Percentiles rank a stretch among this genome's conserved stretches.
These are phyloP conservation scores for Exophiala alcalophila DNA, from an alignment of 2,329 filamentous ascomycete species.

Conservation along the genomic window DNA sequence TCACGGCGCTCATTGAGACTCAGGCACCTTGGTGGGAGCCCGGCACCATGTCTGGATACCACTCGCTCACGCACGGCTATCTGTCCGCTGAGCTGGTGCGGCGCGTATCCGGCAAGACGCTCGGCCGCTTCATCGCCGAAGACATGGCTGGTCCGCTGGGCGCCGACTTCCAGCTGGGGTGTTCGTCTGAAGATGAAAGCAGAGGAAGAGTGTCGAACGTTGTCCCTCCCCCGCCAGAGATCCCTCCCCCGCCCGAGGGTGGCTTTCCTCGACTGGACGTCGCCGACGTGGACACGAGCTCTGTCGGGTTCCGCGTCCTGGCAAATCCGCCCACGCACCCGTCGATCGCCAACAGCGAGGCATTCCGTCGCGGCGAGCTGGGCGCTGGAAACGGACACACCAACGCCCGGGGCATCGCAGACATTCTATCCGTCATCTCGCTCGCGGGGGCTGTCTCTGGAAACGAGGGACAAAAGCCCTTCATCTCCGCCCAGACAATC, in stretches of 20 bases:
- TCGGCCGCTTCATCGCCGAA: constrained; percentile 23
- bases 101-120: constrained; percentile 21
- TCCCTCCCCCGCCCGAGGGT: constrained; percentile 4
- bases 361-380: constrained; percentile 34
- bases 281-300: constrained; percentile 10
- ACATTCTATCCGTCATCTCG: constrained; percentile 21
- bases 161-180: constrained; percentile 27
- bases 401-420: constrained; percentile 44
- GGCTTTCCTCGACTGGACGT: constrained; percentile 17
- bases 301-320: constrained; percentile 10
- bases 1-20: constrained; percentile 36
- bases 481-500: constrained; percentile 29
- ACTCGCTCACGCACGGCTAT: constrained; percentile 35
- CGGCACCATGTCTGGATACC: constrained; percentile 45
- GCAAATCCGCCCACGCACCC: constrained; percentile 14
- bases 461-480: constrained; percentile 11
- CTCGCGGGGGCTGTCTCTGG: constrained; percentile 17
- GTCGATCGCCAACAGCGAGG: constrained; percentile 8
- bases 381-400: constrained; percentile 45
- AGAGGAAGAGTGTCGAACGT: constrained; percentile 31
- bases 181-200: constrained; percentile 15
- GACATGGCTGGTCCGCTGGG: constrained; percentile 24
- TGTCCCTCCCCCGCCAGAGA: constrained; percentile 24
- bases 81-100: constrained; percentile 25
- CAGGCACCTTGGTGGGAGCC: constrained; percentile 47